Percentiles rank a stretch among this genome's conserved stretches.
Conservation (phyloP, 2,329 filamentous ascomycete genomes). For the Epichloe gansuensis region DNA sequence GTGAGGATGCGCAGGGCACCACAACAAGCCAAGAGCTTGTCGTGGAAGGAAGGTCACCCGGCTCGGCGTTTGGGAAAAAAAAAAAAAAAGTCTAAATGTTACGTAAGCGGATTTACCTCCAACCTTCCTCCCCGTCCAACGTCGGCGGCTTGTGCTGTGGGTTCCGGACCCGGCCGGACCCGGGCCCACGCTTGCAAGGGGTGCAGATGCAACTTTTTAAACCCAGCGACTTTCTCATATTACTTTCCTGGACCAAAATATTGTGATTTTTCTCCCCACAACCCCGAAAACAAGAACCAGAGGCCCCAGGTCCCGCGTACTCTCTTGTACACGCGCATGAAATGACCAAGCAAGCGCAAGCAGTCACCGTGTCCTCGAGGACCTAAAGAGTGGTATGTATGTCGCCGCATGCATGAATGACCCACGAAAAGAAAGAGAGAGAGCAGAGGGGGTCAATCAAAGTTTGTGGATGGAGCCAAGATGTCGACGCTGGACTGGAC, state of each 20-base stretch:
- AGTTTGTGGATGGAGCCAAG: background rate
- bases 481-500: no score
- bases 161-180: background rate
- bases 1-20: no score
- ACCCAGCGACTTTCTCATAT: background rate
- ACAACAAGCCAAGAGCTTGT: no score
- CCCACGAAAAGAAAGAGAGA: no score
- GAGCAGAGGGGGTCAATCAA: no score
- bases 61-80: no score
- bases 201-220: background rate
- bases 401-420: background rate
- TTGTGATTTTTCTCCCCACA: no score
- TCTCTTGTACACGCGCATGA: background rate
- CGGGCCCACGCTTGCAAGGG: background rate
- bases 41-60: no score
- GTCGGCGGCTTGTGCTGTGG: background rate
- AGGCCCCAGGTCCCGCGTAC: background rate
- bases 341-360: slow-evolving; percentile 39
- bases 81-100: slow-evolving; percentile 4
- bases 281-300: no score
- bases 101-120: slow-evolving; percentile 11
- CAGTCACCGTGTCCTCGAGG: slow-evolving; percentile 50
- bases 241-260: background rate
- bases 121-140: background rate
- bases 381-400: slow-evolving; percentile 43